Evolutionary conservation across 768 basidiomycete genomes (phyloP), one percentile per base, ranked within the genome.

Genomic region (Tylopilus sp.): DNA sequence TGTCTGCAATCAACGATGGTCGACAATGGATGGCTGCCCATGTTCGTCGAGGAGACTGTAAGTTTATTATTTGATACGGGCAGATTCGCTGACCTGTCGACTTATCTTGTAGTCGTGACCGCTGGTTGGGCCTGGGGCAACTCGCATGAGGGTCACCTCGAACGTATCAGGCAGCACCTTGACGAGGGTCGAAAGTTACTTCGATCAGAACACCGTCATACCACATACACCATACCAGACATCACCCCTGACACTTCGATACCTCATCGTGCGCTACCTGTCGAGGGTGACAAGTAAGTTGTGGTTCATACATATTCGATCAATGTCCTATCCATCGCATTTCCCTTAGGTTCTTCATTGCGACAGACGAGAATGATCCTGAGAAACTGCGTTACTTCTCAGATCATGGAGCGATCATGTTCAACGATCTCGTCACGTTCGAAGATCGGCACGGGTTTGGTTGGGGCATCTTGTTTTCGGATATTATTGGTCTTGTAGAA

Each of bases 381-480:
- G 62, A 62, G 11, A 65, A 62, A 38, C 38, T 75, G 17, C 39
- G 25, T 6, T 65, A 63, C 49, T 63, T 75, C 40, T 56, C 61
- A 8, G 57, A 60, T 17, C 56, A 65, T 18, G 71, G 72, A 9
- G 75, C 68, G 1, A 43, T 77, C 9, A 57, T 76, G 53, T 57
- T 76, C 40, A 44, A 50, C 30, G 75, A 77, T 55, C 59, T 77
- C 7, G 52, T 77, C 17, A 73, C 72, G 23, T 55, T 65, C 22
- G 69, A 73, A 35, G 75, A 76, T 49, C 65, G 70, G 6, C 67
- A 61, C 22, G 62, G 55, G 25, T 68, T 71, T 10, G 71, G 73
- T 15, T 76, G 75, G 75, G 65, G 66, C 2, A 55, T 75, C 45
- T 52, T 75, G 45, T 56, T 75, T 55, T 68, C 72, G 15, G 75